Evolutionary conservation across 2,329 filamentous ascomycete species (phyloP), one percentile per base, ranked within the genome.

Genomic region (Penicillium sumatraense): DNA sequence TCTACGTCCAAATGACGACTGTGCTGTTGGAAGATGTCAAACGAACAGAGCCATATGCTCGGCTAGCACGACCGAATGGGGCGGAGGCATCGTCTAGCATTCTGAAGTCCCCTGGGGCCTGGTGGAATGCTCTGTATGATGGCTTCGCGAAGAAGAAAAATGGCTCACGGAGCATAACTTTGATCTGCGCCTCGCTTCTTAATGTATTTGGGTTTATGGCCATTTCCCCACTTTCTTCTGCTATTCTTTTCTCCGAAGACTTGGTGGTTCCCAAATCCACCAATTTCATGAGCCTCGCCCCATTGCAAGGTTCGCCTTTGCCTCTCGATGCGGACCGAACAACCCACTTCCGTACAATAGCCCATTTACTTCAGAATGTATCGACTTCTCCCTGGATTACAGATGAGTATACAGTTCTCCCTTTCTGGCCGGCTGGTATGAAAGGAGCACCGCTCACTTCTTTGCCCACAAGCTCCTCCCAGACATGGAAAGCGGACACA

Each of bases 381-480:
- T 62, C 66, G 5, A 70, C 68, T 4, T 69, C 68, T 0, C 62
- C 65, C 0, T 70, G 68, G 68, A 63, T 68, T 13, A 62, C 62
- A 1, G 60, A 70, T 41, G 31, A 61, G 3, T 68, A 66, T 47
- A 60, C 61, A 0, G 53, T 66, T 5, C 44, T 66, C 3, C 67
- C 67, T 0, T 63, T 68, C 21, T 69, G 66, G 65, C 67, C 66
- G 1, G 27, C 56, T 5, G 13, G 21, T 6, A n/a, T 53, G 5
- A 23, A 56, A 23, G 10, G 24, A 8, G 31, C 24, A 0, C 38
- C 56, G 0, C 41, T 63, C 10, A 51, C 16, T 20, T 49, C 60
- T 3, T 13, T 61, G 18, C 58, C 60, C 3, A 33, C 52, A 0
- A 40, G 2, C 14, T 42, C 51, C 1, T 36, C 47, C 1, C 54